Base-by-base conservation (phyloP, 306 rosid species). In the Prunus mume region DNA sequence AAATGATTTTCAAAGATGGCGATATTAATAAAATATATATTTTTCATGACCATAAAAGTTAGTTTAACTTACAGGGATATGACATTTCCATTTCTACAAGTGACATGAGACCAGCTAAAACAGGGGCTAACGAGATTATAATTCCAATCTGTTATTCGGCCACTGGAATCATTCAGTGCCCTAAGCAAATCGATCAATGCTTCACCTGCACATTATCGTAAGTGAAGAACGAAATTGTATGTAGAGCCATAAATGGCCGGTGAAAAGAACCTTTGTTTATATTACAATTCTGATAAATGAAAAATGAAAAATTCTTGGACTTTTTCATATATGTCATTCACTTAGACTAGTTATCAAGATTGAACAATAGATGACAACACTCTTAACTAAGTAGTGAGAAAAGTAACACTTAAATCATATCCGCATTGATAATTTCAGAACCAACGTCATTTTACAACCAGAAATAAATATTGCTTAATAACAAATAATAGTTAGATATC, bases 31-130 rank as follows among this genome's bases (percentile, higher is more conserved):
- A n/a, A 56, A 72, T 12, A 52, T 12, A 30, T 1, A 19, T 19
- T 30, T 9, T 60, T 28, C 64, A 57, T 32, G 20, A 38, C 13
- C 45, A 12, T 38, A 27, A 6, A 63, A 6, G 25, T 69, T 14
- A 71, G 56, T 78, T 72, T 72, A 57, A 87, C 98, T 92, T 87
- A 95, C 98, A 95, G 84, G 70, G 93, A 83, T 73, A 88, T 86
- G 84, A 95, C 98, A 43, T 95, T 86, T 71, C 86, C 92, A 41
- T 85, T 84, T 82, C 86, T 83, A 67, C 98, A 95, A 70, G 87
- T 78, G 77, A 95, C 85, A 72, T 88, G 90, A 47, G 96, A 87
- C 98, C 98, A 95, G 72, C 92, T 95, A 78, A 58, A 88, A 81
- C 98, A 95, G 2, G 98, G 98, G 83, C 93, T 95, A 68, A 92